Evolutionary conservation across 441 rosid genomes (phyloP), one percentile per base, ranked within the genome.

Genomic region (Manihot esculenta): DNA sequence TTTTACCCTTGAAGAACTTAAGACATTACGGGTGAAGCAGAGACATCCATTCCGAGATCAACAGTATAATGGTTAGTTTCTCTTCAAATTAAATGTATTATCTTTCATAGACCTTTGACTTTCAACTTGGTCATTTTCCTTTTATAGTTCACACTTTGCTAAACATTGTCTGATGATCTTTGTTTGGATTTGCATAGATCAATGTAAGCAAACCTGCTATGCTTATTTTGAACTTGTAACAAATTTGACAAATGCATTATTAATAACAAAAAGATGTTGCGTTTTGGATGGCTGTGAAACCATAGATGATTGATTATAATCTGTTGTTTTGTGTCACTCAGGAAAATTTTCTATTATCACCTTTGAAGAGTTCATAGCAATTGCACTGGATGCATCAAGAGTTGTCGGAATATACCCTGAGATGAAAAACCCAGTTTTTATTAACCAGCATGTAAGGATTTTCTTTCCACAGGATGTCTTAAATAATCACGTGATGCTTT

Each of bases 371-470:
- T 95, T 70, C 85, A 93, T 95, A 72, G 70, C 99, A 66, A 93
- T 95, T 57, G 99, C 95, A 48, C 69, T 88, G 69, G 91, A 95
- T 79, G 97, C 98, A 15, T 72, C 88, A 26, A 84, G 99, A 85
- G 84, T 91, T 68, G 97, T 93, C 49, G 99, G 99, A 53, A 95
- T 95, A 76, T 95, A 95, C 83, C 97, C 99, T 6, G 99, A 95
- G 88, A 91, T 91, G 24, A 95, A 95, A 78, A 87, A 87, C 73
- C 98, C 99, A 7, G 89, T 89, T 60, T 78, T 93, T 58, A 88
- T 91, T 75, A 95, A 91, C 72, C 87, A 91, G 82, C 89, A 65
- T 69, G 97, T 93, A 74, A 85, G 92, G 76, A 59, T 59, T 47
- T 71, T 72, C 54, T 69, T 53, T 62, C 58, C 69, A 8, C 41